Conservation (phyloP, 768 basidiomycete genomes). For the Hygrophorus pudorinus region DNA sequence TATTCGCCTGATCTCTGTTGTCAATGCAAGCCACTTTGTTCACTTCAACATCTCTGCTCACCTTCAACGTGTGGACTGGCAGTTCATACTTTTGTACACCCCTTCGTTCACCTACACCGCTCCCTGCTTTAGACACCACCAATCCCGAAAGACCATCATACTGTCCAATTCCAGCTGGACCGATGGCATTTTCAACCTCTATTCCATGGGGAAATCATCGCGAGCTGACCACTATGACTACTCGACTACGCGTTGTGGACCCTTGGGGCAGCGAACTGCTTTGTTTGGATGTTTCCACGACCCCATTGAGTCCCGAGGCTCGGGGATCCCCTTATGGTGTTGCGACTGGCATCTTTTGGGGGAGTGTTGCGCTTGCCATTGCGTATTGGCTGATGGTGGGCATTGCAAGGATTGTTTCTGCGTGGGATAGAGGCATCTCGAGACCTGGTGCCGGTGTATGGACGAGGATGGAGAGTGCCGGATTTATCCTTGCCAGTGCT, state of each 20-base stretch:
- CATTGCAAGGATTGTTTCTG: conserved; percentile 72
- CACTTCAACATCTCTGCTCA: conserved; percentile 70
- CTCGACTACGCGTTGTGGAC: conserved; percentile 83
- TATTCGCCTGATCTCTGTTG: conserved; percentile 8
- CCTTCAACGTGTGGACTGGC: conserved; percentile 62
- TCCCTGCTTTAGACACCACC: conserved; percentile 35
- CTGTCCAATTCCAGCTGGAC: conserved; percentile 74
- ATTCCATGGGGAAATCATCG: conserved; percentile 57
- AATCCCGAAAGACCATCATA: conserved; percentile 26
- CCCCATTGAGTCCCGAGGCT: conserved; percentile 55
- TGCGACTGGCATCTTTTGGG: conserved; percentile 63
- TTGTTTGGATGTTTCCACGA: conserved; percentile 71
- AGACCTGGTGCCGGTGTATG: conserved; percentile 53
- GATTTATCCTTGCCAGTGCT: conserved; percentile 86
- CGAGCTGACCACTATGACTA: conserved; percentile 74
- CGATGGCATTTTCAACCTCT: conserved; percentile 71
- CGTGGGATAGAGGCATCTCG: conserved; percentile 68
- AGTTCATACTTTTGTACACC: conserved; percentile 68
- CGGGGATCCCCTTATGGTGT: conserved; percentile 52
- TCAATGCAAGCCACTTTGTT: conserved; percentile 67
- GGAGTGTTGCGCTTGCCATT: conserved; percentile 60
- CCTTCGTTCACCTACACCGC: conserved; percentile 70
- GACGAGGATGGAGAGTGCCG: conserved; percentile 70
- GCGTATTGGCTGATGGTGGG: conserved; percentile 79
- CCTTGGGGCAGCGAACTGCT: conserved; percentile 72